Percentiles rank a stretch among this genome's conserved stretches.
phyloP scores from a whole-genome alignment of 495 filamentous ascomycete genomes.

The Penicillium coprophilum region DNA sequence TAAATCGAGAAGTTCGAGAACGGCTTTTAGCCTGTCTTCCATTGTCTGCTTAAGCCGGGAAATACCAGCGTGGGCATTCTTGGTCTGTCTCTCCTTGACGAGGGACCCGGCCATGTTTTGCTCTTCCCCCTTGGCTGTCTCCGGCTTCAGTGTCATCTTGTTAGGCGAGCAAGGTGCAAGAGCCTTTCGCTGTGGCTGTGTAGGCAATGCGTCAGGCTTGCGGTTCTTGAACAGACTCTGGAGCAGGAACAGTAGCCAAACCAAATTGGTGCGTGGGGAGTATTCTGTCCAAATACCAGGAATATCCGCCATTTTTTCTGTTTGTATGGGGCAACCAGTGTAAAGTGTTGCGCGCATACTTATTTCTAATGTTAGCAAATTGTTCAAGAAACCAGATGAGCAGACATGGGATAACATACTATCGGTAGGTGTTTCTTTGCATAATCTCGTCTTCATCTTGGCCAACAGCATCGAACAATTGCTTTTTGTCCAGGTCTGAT shows the following conservation, averaged over 20 bases:
- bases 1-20: constrained; percentile 42
- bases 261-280: constrained; percentile 47
- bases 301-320: constrained; percentile 32
- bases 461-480: constrained; percentile 47
- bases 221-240: constrained; percentile 45
- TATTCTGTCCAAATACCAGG: constrained; percentile 49
- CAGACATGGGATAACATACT: constrained; percentile 30
- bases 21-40: constrained; percentile 32
- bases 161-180: constrained; percentile 43
- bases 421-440: constrained; percentile 43
- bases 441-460: constrained; percentile 45
- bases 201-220: constrained; percentile 25
- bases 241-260: constrained; percentile 54
- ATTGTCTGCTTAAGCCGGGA: constrained; percentile 32
- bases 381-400: not conserved
- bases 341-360: constrained; percentile 47
- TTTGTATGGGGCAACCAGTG: constrained; percentile 33
- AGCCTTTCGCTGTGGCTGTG: constrained; percentile 27
- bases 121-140: constrained; percentile 13
- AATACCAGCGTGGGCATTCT: constrained; percentile 19
- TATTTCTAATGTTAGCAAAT: constrained; percentile 14
- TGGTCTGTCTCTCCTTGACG: constrained; percentile 14
- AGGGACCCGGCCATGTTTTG: not conserved
- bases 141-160: constrained; percentile 17
- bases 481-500: constrained; percentile 47